Percentiles rank a stretch among this genome's conserved stretches.
Evolutionary conservation across 2,329 filamentous ascomycete genomes (phyloP).

Genomic region (Paecilomyces dactylethromorphus): DNA sequence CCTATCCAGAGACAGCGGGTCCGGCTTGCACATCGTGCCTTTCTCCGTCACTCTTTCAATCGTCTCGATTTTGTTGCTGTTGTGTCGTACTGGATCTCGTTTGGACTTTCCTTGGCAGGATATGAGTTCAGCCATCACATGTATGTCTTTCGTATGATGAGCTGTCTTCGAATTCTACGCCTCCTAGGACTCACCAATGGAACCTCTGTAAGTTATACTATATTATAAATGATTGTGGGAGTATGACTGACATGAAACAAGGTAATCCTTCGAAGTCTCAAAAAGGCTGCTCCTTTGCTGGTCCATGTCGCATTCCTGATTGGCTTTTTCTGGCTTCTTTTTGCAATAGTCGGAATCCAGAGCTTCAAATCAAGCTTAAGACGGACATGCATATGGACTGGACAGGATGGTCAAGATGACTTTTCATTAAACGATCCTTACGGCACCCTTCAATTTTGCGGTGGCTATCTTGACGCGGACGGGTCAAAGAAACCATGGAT

Average conservation of each 20-base stretch:
- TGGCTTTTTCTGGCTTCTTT: slow-evolving; percentile 94
- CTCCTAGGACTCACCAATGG: slow-evolving; percentile 89
- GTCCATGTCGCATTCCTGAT: slow-evolving; percentile 92
- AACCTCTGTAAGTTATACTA: slow-evolving; percentile 62
- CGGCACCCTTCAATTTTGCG: slow-evolving; percentile 71
- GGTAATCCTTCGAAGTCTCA: slow-evolving; percentile 91
- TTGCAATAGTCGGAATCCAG: slow-evolving; percentile 93
- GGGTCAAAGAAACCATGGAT: slow-evolving; percentile 63
- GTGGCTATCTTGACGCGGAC: slow-evolving; percentile 67
- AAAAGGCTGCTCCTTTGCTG: slow-evolving; percentile 86
- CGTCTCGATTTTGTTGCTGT: slow-evolving; percentile 91
- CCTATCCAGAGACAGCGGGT: slow-evolving; percentile 70
- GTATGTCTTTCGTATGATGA: slow-evolving; percentile 93
- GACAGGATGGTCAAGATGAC: slow-evolving; percentile 44
- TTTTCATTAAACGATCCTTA: slow-evolving; percentile 43
- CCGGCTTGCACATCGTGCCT: slow-evolving; percentile 83
- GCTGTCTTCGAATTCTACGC: slow-evolving; percentile 84
- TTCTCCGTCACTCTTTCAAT: slow-evolving; percentile 92
- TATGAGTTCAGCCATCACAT: slow-evolving; percentile 65
- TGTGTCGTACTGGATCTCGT: slow-evolving; percentile 90
- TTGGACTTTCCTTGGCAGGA: slow-evolving; percentile 63
- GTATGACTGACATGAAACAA: slow-evolving; percentile 28
- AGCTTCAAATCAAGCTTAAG: slow-evolving; percentile 83
- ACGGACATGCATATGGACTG: slow-evolving; percentile 72
- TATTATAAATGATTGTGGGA: background rate